These are phyloP conservation scores for Circinella minor DNA, from an alignment of 371 early-diverging fungal species.

Conservation along the genomic window DNA sequence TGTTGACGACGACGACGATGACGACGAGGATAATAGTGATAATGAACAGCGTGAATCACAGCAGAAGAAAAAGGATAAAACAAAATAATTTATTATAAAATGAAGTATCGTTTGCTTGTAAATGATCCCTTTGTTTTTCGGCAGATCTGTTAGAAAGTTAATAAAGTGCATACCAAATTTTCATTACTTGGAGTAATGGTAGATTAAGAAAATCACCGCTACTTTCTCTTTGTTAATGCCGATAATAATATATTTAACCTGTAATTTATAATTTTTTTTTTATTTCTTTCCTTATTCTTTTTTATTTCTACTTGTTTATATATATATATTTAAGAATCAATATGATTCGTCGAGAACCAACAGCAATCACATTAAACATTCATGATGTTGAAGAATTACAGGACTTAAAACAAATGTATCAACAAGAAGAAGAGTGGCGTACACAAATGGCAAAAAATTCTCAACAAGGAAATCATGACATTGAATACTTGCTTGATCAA, in stretches of 20 bases:
- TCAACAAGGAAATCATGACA: conserved; percentile 4
- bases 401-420: neutral
- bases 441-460: neutral
- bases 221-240: too few relatives aligned
- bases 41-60: neutral
- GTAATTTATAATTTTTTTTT: neutral
- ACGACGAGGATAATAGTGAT: conserved; percentile 16
- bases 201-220: too few relatives aligned
- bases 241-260: too few relatives aligned
- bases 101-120: too few relatives aligned
- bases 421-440: conserved; percentile 16
- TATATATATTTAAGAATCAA: neutral
- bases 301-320: neutral
- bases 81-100: too few relatives aligned
- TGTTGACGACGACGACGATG: conserved; percentile 7
- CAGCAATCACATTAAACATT: conserved; percentile 16
- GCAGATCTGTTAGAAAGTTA: too few relatives aligned
- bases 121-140: too few relatives aligned
- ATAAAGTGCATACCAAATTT: too few relatives aligned
- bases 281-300: neutral
- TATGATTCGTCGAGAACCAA: conserved; percentile 22
- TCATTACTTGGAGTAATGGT: too few relatives aligned
- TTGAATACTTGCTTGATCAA: neutral
- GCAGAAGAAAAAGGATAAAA: too few relatives aligned
- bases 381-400: conserved; percentile 22